Conservation (phyloP, 2,329 filamentous ascomycete genomes). For the Diplodia intermedia region DNA sequence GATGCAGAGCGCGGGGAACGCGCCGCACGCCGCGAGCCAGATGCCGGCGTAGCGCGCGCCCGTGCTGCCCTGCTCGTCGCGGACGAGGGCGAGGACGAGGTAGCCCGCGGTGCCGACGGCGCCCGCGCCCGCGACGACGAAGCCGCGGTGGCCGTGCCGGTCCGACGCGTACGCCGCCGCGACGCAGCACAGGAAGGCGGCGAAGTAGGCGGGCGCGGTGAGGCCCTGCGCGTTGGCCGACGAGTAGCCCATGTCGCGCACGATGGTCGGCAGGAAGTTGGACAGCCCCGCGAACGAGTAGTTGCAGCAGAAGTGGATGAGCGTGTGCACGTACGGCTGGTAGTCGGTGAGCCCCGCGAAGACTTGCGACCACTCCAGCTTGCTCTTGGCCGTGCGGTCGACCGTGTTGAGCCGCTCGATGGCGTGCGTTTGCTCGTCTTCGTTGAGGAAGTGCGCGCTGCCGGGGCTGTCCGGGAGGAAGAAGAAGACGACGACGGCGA, state of each 20-base stretch:
- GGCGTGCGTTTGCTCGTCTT: constrained; percentile 39
- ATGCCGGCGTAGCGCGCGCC: constrained; percentile 49
- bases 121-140: constrained; percentile 43
- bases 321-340: constrained; percentile 47
- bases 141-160: constrained; percentile 46
- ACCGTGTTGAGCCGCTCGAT: constrained; percentile 53
- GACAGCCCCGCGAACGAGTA: constrained; percentile 50
- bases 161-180: constrained; percentile 47
- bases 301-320: constrained; percentile 52
- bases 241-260: constrained; percentile 51
- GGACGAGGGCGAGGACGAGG: constrained; percentile 41
- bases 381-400: constrained; percentile 43
- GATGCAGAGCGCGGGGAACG: constrained; percentile 43
- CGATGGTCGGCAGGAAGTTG: constrained; percentile 53
- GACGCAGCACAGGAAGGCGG: constrained; percentile 48
- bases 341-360: constrained; percentile 47
- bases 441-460: constrained; percentile 42
- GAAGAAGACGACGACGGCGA: constrained; percentile 43
- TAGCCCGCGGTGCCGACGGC: constrained; percentile 46
- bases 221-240: constrained; percentile 52
- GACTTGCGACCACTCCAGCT: constrained; percentile 51
- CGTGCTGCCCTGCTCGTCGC: constrained; percentile 38
- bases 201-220: constrained; percentile 52
- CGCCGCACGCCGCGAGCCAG: constrained; percentile 47
- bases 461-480: constrained; percentile 44